A percentile compares a stretch with the other conserved stretches of the same genome.
phyloP scores from a whole-genome alignment of 352 stramenopile genomes.

The Phytopythium chamaehyphon region DNA sequence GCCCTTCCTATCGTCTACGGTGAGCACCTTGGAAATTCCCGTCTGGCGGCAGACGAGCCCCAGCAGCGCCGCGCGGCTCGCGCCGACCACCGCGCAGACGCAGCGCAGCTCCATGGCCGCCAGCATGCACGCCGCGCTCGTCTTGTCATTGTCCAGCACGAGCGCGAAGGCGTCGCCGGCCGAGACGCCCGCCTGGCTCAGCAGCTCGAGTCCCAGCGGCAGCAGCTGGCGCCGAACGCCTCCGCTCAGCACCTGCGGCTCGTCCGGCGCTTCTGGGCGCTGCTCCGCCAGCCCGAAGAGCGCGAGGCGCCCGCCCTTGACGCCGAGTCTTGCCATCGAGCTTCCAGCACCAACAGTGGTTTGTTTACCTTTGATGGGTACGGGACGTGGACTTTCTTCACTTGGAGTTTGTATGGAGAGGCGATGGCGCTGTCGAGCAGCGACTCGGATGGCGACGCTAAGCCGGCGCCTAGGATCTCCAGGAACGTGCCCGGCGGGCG shows the following conservation, averaged over 20 bases:
- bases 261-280: constrained; percentile 2
- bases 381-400: not conserved
- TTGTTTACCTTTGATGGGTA: no score
- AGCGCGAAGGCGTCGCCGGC: constrained; percentile 54
- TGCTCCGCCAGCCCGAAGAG: constrained; percentile 34
- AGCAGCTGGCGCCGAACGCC: constrained; percentile 39
- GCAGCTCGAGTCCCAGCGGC: constrained; percentile 40
- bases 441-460: constrained; percentile 7
- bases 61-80: constrained; percentile 44
- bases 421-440: constrained; percentile 9
- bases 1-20: constrained; percentile 28
- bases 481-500: not conserved
- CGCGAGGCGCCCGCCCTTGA: constrained; percentile 56
- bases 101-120: constrained; percentile 60
- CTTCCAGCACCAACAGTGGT: no score
- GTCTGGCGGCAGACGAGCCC: constrained; percentile 50
- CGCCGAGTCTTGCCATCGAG: constrained; percentile 32
- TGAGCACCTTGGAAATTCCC: constrained; percentile 52
- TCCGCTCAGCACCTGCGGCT: constrained; percentile 33
- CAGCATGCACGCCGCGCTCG: constrained; percentile 70
- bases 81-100: constrained; percentile 48
- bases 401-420: not conserved
- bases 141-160: constrained; percentile 67
- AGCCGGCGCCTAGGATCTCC: no score
- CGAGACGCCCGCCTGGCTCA: constrained; percentile 26